Evolutionary conservation across 75 land plant genomes (phyloP).

Genomic region (Pseudotsuga menziesii): DNA sequence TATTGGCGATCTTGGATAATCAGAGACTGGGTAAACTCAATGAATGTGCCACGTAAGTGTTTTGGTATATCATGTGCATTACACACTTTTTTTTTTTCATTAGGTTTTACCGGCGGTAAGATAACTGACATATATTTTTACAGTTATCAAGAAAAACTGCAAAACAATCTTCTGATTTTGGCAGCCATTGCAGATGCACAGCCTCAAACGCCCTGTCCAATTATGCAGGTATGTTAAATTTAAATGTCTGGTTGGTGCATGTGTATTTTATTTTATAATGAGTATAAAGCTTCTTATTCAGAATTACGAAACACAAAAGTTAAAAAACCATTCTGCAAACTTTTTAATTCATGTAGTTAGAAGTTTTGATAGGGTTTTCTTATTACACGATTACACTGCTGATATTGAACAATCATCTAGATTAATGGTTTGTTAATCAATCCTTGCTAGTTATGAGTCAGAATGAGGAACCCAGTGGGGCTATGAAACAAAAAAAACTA

Average conservation of each 20-base stretch:
- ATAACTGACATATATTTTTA: background rate
- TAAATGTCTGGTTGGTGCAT: background rate
- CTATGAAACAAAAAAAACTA: no score
- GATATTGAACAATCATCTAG: no score
- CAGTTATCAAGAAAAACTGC: constrained; percentile 31
- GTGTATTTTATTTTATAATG: no score
- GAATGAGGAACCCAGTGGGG: no score
- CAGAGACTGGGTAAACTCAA: constrained; percentile 25
- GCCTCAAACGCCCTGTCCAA: constrained; percentile 9
- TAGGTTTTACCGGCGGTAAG: background rate
- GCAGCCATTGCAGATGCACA: constrained; percentile 40
- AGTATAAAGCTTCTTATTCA: no score
- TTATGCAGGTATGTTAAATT: constrained; percentile 7
- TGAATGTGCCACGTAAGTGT: constrained; percentile 48
- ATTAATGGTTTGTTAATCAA: no score
- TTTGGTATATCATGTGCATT: background rate
- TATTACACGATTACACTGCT: background rate
- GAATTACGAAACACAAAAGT: no score
- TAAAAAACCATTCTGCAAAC: no score
- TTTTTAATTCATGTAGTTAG: background rate
- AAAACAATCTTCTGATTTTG: constrained; percentile 32
- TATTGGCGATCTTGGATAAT: constrained; percentile 45
- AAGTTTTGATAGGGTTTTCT: background rate
- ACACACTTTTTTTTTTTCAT: background rate
- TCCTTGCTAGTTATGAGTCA: background rate